Conservation (phyloP, 108 stramenopile species). For the Skeletonema marinoi region DNA sequence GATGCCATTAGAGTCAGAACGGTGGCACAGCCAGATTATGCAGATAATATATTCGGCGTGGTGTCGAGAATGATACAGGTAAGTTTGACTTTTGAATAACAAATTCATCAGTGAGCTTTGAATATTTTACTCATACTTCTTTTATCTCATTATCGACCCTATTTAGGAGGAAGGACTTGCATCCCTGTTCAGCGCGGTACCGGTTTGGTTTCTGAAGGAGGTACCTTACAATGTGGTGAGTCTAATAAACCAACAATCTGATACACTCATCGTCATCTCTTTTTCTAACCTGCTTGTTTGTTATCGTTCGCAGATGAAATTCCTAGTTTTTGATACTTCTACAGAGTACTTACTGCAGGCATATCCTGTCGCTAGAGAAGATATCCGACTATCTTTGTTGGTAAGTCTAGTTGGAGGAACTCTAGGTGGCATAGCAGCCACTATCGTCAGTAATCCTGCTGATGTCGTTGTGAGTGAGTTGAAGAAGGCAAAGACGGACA, state of each 20-base stretch:
- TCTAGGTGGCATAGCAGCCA: constrained; percentile 66
- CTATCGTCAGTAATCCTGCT: constrained; percentile 71
- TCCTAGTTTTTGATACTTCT: constrained; percentile 62
- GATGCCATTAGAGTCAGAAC: constrained; percentile 73
- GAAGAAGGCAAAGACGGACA: constrained; percentile 71
- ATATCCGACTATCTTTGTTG: constrained; percentile 65
- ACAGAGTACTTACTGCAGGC: constrained; percentile 56
- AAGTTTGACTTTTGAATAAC: neutral
- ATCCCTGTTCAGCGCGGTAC: constrained; percentile 69
- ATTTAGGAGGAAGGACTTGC: constrained; percentile 56
- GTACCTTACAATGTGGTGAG: constrained; percentile 33
- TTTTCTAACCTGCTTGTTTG: too few relatives aligned
- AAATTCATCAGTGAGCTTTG: too few relatives aligned
- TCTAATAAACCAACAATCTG: too few relatives aligned
- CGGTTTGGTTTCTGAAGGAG: constrained; percentile 41
- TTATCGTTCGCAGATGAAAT: constrained; percentile 37
- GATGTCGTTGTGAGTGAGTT: constrained; percentile 74
- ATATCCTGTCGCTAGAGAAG: constrained; percentile 73
- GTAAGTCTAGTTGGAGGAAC: constrained; percentile 72
- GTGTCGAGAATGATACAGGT: constrained; percentile 46
- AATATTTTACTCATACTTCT: too few relatives aligned
- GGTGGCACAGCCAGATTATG: constrained; percentile 71
- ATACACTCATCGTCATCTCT: too few relatives aligned
- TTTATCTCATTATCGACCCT: neutral
- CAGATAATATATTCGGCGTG: constrained; percentile 56